A percentile compares a stretch with the other conserved stretches of the same genome.
These are phyloP conservation scores for Zymoseptoria passerinii DNA, from an alignment of 2,329 filamentous ascomycete genomes.

Conservation along the genomic window DNA sequence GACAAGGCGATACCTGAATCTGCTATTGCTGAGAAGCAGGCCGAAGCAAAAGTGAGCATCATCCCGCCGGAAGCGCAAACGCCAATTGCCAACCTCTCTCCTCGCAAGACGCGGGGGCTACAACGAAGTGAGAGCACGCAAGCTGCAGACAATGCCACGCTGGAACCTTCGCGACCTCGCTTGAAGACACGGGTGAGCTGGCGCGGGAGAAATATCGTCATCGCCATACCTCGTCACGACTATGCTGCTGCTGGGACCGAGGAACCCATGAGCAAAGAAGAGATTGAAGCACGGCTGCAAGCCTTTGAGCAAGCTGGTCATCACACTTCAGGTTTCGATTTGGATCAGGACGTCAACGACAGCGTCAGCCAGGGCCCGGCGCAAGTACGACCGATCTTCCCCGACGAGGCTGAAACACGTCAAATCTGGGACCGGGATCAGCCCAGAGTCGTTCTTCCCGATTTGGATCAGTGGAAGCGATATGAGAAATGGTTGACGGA, in stretches of 20 bases:
- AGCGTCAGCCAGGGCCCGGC: conserved; percentile 16
- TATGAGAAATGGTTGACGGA: conserved; percentile 80
- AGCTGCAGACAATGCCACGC: conserved; percentile 7
- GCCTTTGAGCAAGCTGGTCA: conserved; percentile 65
- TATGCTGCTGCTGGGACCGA: conserved; percentile 36
- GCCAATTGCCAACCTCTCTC: neutral
- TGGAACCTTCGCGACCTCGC: conserved; percentile 33
- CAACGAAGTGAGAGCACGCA: neutral
- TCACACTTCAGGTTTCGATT: conserved; percentile 58
- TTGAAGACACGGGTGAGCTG: conserved; percentile 38
- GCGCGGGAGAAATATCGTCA: conserved; percentile 39
- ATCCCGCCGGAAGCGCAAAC: neutral
- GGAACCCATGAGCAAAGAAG: conserved; percentile 39
- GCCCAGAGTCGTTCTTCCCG: conserved; percentile 56
- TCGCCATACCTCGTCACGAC: conserved; percentile 37
- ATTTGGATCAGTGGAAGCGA: conserved; percentile 63
- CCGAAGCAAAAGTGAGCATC: neutral
- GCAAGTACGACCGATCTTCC: conserved; percentile 64
- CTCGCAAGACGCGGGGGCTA: neutral
- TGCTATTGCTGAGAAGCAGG: neutral
- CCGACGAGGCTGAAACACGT: conserved; percentile 40
- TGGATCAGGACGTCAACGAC: conserved; percentile 40
- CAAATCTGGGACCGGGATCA: conserved; percentile 39
- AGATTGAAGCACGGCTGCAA: conserved; percentile 54
- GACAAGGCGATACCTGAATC: neutral